Percentiles rank a stretch among this genome's conserved stretches.
phyloP scores from a whole-genome alignment of 1,284 basidiomycete species.

The Gomphus sp. region DNA sequence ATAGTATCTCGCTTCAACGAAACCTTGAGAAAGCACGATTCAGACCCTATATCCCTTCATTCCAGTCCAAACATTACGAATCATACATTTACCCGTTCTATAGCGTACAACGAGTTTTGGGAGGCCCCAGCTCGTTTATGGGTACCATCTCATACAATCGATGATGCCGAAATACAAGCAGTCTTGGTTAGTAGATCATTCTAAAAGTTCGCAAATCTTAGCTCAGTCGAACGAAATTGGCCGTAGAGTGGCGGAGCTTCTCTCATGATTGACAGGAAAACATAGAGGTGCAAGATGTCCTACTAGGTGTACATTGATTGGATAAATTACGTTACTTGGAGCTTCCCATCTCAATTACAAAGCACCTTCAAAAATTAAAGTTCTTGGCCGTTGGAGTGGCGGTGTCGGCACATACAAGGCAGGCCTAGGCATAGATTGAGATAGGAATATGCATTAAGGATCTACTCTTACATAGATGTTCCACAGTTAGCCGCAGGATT shows the following conservation, averaged over 20 bases:
- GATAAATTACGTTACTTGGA: not conserved
- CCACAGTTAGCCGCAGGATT: slow-evolving; percentile 95
- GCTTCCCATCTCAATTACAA: slow-evolving; percentile 21
- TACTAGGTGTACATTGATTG: not conserved
- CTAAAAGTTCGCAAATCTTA: not conserved
- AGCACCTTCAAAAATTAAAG: slow-evolving; percentile 48
- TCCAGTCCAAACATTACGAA: slow-evolving; percentile 5
- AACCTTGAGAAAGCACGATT: slow-evolving; percentile 41
- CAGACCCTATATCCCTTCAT: not conserved
- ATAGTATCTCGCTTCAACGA: slow-evolving; percentile 53
- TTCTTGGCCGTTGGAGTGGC: slow-evolving; percentile 40
- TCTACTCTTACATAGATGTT: slow-evolving; percentile 77
- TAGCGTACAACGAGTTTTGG: slow-evolving; percentile 63
- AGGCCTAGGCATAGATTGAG: slow-evolving; percentile 31
- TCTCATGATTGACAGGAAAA: not conserved
- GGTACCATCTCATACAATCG: slow-evolving; percentile 47
- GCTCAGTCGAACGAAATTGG: not conserved
- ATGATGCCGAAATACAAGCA: slow-evolving; percentile 70
- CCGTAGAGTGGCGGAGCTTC: slow-evolving; percentile 9
- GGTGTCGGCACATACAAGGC: slow-evolving; percentile 48
- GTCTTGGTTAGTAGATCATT: slow-evolving; percentile 52
- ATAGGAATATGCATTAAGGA: not conserved
- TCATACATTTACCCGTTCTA: slow-evolving; percentile 18
- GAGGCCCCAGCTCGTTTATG: slow-evolving; percentile 67
- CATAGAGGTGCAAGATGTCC: not conserved